These are phyloP conservation scores for Fusarium tanahbumbuense DNA, from an alignment of 2,329 filamentous ascomycete species.

Conservation along the genomic window DNA sequence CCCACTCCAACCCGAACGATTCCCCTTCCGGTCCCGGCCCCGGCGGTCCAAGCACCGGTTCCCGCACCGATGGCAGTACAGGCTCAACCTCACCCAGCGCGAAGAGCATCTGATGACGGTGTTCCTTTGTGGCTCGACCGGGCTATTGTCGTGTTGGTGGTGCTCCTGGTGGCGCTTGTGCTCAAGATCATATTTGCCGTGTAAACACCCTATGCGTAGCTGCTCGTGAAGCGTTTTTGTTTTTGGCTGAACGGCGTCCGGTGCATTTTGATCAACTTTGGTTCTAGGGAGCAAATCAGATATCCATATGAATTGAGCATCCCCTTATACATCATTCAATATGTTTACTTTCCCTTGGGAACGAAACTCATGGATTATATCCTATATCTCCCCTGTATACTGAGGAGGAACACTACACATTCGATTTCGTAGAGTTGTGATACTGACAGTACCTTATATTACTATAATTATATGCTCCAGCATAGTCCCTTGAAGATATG, in stretches of 20 bases:
- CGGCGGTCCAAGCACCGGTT: constrained; percentile 16
- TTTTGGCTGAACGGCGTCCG: constrained; percentile 17
- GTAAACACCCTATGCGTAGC: constrained; percentile 14
- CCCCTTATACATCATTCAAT: background rate
- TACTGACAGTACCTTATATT: no score
- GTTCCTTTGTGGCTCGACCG: constrained; percentile 83
- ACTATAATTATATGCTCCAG: no score
- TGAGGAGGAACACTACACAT: no score
- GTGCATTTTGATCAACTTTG: constrained; percentile 4
- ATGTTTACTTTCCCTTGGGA: no score
- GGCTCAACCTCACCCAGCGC: constrained; percentile 31
- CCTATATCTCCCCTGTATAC: no score
- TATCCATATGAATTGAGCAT: constrained; percentile 39
- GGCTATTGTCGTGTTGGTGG: constrained; percentile 77
- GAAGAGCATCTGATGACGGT: constrained; percentile 54
- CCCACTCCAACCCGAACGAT: constrained; percentile 31
- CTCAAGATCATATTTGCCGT: constrained; percentile 62
- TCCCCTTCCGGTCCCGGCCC: constrained; percentile 18
- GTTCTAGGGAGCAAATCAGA: constrained; percentile 36
- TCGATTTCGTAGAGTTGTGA: no score
- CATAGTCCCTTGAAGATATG: no score
- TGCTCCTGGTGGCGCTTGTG: constrained; percentile 78
- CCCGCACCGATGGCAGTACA: constrained; percentile 22
- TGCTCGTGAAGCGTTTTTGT: background rate
- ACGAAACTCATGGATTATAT: background rate